Conservation (phyloP, 2,329 filamentous ascomycete genomes). For the Aspergillus sp. region DNA sequence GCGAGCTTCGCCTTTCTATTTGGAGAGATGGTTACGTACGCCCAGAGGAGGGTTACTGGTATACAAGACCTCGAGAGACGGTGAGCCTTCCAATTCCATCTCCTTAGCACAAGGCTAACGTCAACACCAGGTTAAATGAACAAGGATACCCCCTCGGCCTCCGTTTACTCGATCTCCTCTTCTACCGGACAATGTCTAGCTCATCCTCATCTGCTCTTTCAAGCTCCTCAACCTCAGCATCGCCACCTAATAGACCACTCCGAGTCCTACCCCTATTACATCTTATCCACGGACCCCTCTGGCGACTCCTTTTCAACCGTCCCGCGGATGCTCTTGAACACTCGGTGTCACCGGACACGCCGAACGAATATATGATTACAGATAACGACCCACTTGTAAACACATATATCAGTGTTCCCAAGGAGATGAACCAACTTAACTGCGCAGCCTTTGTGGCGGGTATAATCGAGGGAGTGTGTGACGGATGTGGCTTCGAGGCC, state of each 20-base stretch:
- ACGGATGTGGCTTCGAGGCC: slow-evolving; percentile 85
- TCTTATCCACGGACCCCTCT: slow-evolving; percentile 90
- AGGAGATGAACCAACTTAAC: slow-evolving; percentile 94
- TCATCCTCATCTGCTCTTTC: slow-evolving; percentile 81
- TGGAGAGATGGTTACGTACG: slow-evolving; percentile 93
- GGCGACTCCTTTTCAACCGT: slow-evolving; percentile 87
- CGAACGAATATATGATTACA: slow-evolving; percentile 98
- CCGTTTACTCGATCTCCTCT: slow-evolving; percentile 90
- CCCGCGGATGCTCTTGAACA: slow-evolving; percentile 93
- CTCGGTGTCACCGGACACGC: slow-evolving; percentile 74
- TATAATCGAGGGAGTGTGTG: slow-evolving; percentile 92
- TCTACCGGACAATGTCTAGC: slow-evolving; percentile 78
- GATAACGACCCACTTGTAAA: slow-evolving; percentile 98
- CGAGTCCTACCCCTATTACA: slow-evolving; percentile 89
- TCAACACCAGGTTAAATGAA: slow-evolving; percentile 68
- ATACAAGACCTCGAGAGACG: slow-evolving; percentile 92
- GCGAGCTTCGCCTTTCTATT: slow-evolving; percentile 96
- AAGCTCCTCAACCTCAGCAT: slow-evolving; percentile 73
- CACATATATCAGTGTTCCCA: slow-evolving; percentile 86
- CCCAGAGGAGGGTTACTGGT: slow-evolving; percentile 83
- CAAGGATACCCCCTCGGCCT: slow-evolving; percentile 94
- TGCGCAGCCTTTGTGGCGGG: slow-evolving; percentile 95
- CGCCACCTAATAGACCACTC: slow-evolving; percentile 72
- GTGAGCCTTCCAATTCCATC: slow-evolving; percentile 49
- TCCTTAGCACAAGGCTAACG: background rate